Evolutionary conservation across 1,284 basidiomycete species (phyloP), one percentile per base, ranked within the genome.

Genomic region (Cryptococcus sp.): DNA sequence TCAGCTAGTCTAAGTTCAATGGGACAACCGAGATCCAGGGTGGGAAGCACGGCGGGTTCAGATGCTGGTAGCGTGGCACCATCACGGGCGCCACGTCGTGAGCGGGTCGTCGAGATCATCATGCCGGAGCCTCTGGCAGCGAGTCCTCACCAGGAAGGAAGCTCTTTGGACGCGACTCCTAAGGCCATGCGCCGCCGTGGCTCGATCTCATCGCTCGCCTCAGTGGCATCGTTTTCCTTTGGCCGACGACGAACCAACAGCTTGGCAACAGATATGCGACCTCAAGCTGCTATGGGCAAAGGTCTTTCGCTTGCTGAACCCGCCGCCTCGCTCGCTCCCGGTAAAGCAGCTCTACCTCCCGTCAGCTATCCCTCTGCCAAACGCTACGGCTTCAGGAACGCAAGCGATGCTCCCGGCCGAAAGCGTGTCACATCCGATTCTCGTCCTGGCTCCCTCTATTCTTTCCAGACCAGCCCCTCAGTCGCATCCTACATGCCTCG

Each of bases 51-150:
- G 18, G 55, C 59, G 4, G 66, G 65, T 14, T 67, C 66, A 0
- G 69, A 70, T 13, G 50, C 61, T 1, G 62, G 60, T 9, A 56
- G 57, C 44, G 41, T 59, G 14, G 53, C 56, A 3, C 57, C 55
- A 9, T 49, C 54, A 16, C 58, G 59, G 45, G 64, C 69, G 64
- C 69, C 71, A 2, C 56, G 64, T 10, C 58, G 60, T 40, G 73
- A 74, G 55, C 54, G 70, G 2, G 49, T 74, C 24, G 57, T 72
- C n/a, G 74, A 76, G 49, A 64, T 76, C 24, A 59, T 74, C 55
- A 74, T 76, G 72, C 74, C 74, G 0, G 70, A 72, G 53, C 73
- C 73, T 1, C 59, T 75, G 14, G 67, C 67, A 1, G 53, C 62
- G 2, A 50, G 61, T 10, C 49, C 58, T 4, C 45, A 50, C 23